These are phyloP conservation scores for Hypoxylon sp. DNA, from an alignment of 2,329 filamentous ascomycete genomes.

Conservation along the genomic window DNA sequence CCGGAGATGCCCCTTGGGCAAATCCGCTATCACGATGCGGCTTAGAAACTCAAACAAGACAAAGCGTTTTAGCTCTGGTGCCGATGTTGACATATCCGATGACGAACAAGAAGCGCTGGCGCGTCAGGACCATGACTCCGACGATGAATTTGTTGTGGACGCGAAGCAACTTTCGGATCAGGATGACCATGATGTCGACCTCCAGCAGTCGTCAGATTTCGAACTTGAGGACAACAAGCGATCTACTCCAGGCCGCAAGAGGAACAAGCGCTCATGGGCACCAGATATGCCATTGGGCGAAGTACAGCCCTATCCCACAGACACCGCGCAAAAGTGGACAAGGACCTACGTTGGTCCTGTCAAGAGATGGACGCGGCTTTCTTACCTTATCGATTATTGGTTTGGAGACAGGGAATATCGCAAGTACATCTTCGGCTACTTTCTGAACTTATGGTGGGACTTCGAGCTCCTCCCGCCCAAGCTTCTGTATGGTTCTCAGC, in stretches of 20 bases:
- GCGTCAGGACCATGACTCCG: conserved; percentile 36
- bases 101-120: conserved; percentile 35
- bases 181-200: conserved; percentile 32
- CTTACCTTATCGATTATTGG: conserved; percentile 47
- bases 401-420: conserved; percentile 47
- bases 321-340: conserved; percentile 51
- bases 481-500: conserved; percentile 35
- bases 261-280: conserved; percentile 36
- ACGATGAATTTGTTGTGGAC: conserved; percentile 47
- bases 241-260: conserved; percentile 25
- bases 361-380: conserved; percentile 49
- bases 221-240: conserved; percentile 23
- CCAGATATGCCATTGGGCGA: conserved; percentile 35
- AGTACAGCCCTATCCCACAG: conserved; percentile 50
- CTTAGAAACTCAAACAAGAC: conserved; percentile 48
- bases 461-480: conserved; percentile 49
- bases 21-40: conserved; percentile 41
- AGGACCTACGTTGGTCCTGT: conserved; percentile 51
- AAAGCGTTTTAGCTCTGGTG: conserved; percentile 43
- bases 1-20: background rate
- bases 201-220: conserved; percentile 26
- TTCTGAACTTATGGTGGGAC: conserved; percentile 47
- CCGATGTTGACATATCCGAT: conserved; percentile 42
- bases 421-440: conserved; percentile 41
- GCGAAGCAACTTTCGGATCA: conserved; percentile 19